A percentile compares a stretch with the other conserved stretches of the same genome.
These are phyloP conservation scores for Colletotrichum phormii DNA, from an alignment of 2,329 filamentous ascomycete species.

Conservation along the genomic window DNA sequence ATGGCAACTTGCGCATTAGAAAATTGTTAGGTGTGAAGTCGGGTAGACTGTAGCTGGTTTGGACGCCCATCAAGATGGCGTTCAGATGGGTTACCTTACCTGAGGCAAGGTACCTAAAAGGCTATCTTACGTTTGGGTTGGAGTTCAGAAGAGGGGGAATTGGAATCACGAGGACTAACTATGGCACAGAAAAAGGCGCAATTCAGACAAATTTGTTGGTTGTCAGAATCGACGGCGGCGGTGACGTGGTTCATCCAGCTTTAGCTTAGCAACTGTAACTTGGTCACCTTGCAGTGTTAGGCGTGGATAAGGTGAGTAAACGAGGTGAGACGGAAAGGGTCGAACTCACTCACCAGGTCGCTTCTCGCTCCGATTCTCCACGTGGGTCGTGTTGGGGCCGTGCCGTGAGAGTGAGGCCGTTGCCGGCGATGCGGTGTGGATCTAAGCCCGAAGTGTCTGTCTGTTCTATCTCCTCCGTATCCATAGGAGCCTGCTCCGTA, in stretches of 20 bases:
- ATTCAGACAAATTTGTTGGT: not conserved
- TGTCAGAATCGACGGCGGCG: not conserved
- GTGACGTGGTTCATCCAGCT: not conserved
- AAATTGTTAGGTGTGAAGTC: too few relatives aligned
- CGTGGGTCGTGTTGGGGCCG: not conserved
- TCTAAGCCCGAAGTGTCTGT: too few relatives aligned
- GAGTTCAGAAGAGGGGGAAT: not conserved
- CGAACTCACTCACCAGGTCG: not conserved
- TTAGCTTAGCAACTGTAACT: not conserved
- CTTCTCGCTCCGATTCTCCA: not conserved
- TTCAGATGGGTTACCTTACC: too few relatives aligned
- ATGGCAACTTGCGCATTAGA: too few relatives aligned
- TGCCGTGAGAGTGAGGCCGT: not conserved
- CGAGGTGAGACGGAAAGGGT: not conserved
- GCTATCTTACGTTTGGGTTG: too few relatives aligned
- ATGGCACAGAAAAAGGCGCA: not conserved
- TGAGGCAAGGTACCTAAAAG: too few relatives aligned
- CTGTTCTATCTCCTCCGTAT: too few relatives aligned
- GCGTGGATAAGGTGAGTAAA: not conserved
- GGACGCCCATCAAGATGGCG: too few relatives aligned
- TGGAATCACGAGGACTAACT: not conserved
- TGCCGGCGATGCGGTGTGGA: not conserved
- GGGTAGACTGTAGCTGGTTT: too few relatives aligned
- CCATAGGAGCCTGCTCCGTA: too few relatives aligned
- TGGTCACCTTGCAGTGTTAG: not conserved